Percentiles rank a stretch among this genome's conserved stretches.
These are phyloP conservation scores for Microstroma glucosiphilum DNA, from an alignment of 1,284 basidiomycete species.

Conservation along the genomic window DNA sequence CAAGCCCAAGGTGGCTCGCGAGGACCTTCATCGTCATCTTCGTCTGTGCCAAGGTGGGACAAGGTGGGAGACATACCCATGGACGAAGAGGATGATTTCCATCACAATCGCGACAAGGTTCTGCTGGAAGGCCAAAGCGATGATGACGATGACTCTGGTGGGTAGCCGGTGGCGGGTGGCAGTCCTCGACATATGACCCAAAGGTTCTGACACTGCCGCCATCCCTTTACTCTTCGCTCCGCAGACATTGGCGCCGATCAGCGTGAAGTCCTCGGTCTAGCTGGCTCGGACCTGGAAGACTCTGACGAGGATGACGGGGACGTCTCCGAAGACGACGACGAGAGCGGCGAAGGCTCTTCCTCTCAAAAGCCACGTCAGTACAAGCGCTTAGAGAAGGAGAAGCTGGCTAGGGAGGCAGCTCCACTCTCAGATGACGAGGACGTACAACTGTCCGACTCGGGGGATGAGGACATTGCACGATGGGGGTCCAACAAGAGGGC, in stretches of 20 bases:
- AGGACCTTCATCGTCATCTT: not conserved
- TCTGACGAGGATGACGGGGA: conserved; percentile 27
- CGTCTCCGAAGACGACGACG: conserved; percentile 21
- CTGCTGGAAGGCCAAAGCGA: conserved; percentile 56
- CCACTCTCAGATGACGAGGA: conserved; percentile 25
- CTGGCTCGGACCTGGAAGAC: conserved; percentile 51
- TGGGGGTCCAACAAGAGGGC: conserved; percentile 47
- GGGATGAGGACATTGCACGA: conserved; percentile 56
- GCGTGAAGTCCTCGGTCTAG: conserved; percentile 41
- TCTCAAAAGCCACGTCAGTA: conserved; percentile 11
- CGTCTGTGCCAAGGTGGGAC: conserved; percentile 8
- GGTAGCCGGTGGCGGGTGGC: not conserved
- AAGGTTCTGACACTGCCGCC: not conserved
- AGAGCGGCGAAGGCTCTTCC: conserved; percentile 13
- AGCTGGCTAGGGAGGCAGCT: conserved; percentile 17
- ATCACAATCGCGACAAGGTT: conserved; percentile 63
- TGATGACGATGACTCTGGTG: conserved; percentile 20
- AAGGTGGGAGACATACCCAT: conserved; percentile 13
- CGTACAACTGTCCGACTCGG: conserved; percentile 51
- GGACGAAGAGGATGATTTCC: conserved; percentile 14
- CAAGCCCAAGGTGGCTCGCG: not conserved
- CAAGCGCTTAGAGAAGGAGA: conserved; percentile 10
- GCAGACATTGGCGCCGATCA: conserved; percentile 37
- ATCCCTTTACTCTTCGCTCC: conserved; percentile 15
- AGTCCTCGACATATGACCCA: not conserved